A percentile compares a stretch with the other conserved stretches of the same genome.
These are phyloP conservation scores for Cystofilobasidium macerans DNA, from an alignment of 768 basidiomycete species.

Conservation along the genomic window DNA sequence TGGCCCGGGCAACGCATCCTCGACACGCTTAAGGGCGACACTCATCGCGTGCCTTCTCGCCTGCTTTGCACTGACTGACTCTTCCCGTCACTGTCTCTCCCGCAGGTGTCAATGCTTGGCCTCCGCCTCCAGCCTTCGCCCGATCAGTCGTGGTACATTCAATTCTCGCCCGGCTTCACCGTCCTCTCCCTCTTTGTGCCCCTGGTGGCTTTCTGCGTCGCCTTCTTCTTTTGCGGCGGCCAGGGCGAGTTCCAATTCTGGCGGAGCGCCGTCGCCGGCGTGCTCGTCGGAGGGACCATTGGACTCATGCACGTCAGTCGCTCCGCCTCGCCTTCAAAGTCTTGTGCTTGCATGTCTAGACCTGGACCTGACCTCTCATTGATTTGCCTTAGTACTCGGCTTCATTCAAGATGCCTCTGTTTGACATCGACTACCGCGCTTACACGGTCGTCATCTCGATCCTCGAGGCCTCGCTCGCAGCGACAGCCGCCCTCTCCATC, in stretches of 20 bases:
- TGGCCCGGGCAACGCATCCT: too few relatives aligned
- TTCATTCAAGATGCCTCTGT: slow-evolving; percentile 34
- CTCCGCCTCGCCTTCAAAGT: background rate
- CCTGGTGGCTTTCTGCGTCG: slow-evolving; percentile 33
- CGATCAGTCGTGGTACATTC: slow-evolving; percentile 34
- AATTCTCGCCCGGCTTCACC: slow-evolving; percentile 38
- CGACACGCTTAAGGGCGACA: too few relatives aligned
- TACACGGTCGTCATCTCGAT: slow-evolving; percentile 37
- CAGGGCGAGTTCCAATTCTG: slow-evolving; percentile 33
- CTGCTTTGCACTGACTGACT: too few relatives aligned
- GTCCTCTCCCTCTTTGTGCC: slow-evolving; percentile 38
- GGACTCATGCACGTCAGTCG: slow-evolving; percentile 19
- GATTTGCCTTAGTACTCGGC: slow-evolving; percentile 35
- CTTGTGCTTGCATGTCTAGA: too few relatives aligned
- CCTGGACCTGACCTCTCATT: background rate
- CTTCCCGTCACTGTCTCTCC: slow-evolving; percentile 14
- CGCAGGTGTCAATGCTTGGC: slow-evolving; percentile 22
- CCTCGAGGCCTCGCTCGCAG: slow-evolving; percentile 36
- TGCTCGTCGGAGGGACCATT: slow-evolving; percentile 35
- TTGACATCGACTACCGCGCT: slow-evolving; percentile 31
- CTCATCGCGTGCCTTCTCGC: too few relatives aligned
- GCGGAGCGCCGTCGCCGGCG: slow-evolving; percentile 34
- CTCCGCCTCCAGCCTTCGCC: slow-evolving; percentile 29
- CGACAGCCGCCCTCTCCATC: slow-evolving; percentile 35
- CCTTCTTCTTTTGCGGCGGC: slow-evolving; percentile 37